These are phyloP conservation scores for Volvox africanus DNA, from an alignment of 139 green algal genomes.

Conservation along the genomic window DNA sequence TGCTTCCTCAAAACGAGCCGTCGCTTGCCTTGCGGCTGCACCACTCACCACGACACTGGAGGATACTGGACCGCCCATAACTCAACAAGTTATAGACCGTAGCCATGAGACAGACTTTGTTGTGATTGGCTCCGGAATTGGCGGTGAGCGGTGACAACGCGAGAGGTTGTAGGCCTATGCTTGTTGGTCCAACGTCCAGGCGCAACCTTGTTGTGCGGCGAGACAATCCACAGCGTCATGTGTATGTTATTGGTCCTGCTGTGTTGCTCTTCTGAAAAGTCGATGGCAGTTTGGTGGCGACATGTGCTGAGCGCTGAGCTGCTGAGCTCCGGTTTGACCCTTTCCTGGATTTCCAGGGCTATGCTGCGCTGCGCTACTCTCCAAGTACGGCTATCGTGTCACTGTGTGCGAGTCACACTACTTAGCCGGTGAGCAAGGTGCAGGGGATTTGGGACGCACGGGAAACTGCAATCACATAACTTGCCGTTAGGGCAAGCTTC, in stretches of 20 bases:
- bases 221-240: too few species aligned
- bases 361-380: slow-evolving; percentile 82
- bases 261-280: too few species aligned
- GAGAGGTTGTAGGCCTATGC: too few species aligned
- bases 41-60: background rate
- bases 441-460: too few species aligned
- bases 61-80: background rate
- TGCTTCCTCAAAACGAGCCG: background rate
- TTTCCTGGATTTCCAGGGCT: slow-evolving; percentile 52
- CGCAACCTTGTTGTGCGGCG: too few species aligned
- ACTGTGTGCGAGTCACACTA: slow-evolving; percentile 89
- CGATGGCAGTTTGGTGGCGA: too few species aligned
- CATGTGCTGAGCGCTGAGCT: too few species aligned
- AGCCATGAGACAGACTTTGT: slow-evolving; percentile 76
- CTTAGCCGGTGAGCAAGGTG: slow-evolving; percentile 68
- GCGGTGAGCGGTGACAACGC: slow-evolving; percentile 53
- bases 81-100: background rate
- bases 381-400: slow-evolving; percentile 77
- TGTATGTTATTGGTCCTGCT: too few species aligned
- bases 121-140: slow-evolving; percentile 79
- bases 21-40: background rate
- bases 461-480: too few species aligned
- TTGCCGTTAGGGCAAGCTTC: too few species aligned
- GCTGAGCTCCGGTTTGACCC: too few species aligned
- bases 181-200: background rate